These are phyloP conservation scores for Tausonia pullulans DNA, from an alignment of 1,284 basidiomycete species.

Conservation along the genomic window DNA sequence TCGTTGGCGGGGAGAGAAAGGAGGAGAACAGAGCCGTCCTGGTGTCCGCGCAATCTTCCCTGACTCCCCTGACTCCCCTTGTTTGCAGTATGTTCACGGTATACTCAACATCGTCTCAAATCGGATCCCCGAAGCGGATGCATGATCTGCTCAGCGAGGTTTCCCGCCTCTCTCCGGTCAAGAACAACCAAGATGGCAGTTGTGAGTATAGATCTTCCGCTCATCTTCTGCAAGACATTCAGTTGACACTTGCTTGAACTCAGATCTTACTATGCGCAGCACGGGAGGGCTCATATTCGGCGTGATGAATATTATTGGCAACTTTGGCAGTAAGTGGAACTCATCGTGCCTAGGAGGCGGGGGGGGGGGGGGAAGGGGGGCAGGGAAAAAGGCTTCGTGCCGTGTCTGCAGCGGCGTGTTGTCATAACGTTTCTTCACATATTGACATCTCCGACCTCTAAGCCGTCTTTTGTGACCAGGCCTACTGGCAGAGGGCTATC, in stretches of 20 bases:
- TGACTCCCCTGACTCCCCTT: slow-evolving; percentile 10
- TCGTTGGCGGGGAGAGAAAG: too few species aligned
- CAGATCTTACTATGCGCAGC: slow-evolving; percentile 65
- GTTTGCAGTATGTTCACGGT: slow-evolving; percentile 51
- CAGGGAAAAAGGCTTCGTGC: too few species aligned
- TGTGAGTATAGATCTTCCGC: slow-evolving; percentile 33
- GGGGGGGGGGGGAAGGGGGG: too few species aligned
- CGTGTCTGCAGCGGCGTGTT: too few species aligned
- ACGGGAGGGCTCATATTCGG: slow-evolving; percentile 76
- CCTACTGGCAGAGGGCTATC: slow-evolving; percentile 66
- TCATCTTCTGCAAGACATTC: slow-evolving; percentile 38
- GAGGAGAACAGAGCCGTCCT: too few species aligned
- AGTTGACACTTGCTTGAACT: slow-evolving; percentile 51
- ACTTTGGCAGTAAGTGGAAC: slow-evolving; percentile 47
- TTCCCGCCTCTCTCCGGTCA: neutral
- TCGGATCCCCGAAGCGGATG: slow-evolving; percentile 31
- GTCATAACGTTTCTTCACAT: too few species aligned
- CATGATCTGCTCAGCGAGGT: neutral
- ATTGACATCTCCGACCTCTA: too few species aligned
- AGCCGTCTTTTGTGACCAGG: slow-evolving; percentile 54
- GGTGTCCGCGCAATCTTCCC: neutral
- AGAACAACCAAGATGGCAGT: slow-evolving; percentile 39
- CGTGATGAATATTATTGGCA: slow-evolving; percentile 36
- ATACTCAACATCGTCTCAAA: slow-evolving; percentile 53
- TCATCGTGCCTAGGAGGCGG: too few species aligned